Percentiles rank a stretch among this genome's conserved stretches.
These are phyloP conservation scores for Allantophomopsis lycopodina DNA, from an alignment of 2,329 filamentous ascomycete genomes.

Conservation along the genomic window DNA sequence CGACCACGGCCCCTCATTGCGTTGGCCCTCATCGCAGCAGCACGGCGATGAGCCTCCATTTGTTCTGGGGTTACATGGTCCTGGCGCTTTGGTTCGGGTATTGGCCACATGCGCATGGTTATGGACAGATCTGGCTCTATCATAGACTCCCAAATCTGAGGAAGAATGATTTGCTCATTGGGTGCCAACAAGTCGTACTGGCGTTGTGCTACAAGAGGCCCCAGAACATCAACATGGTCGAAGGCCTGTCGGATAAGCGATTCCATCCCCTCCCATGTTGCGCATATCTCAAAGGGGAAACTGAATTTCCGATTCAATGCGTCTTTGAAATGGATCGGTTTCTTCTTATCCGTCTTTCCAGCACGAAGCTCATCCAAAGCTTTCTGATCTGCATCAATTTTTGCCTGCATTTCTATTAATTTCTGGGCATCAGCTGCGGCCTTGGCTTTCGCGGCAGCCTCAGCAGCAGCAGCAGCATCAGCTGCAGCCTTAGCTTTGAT, in stretches of 20 bases:
- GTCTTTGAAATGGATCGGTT: slow-evolving; percentile 81
- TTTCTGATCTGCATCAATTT: slow-evolving; percentile 18
- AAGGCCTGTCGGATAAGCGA: slow-evolving; percentile 78
- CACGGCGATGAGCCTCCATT: neutral
- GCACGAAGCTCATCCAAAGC: neutral
- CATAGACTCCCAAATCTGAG: slow-evolving; percentile 69
- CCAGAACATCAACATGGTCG: slow-evolving; percentile 62
- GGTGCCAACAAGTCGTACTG: slow-evolving; percentile 73
- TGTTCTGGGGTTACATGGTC: neutral
- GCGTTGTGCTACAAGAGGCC: slow-evolving; percentile 61
- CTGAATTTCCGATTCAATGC: slow-evolving; percentile 84
- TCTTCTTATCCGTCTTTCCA: slow-evolving; percentile 28
- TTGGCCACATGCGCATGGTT: slow-evolving; percentile 55
- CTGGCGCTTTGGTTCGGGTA: slow-evolving; percentile 29
- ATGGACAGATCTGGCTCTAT: slow-evolving; percentile 65
- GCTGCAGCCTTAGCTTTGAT: slow-evolving; percentile 24
- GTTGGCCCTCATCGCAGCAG: neutral
- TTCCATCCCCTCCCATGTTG: slow-evolving; percentile 84
- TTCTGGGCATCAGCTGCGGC: slow-evolving; percentile 1
- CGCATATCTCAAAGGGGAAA: slow-evolving; percentile 78
- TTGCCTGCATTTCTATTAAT: slow-evolving; percentile 13
- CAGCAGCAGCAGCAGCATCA: slow-evolving; percentile 29
- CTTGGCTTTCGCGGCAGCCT: slow-evolving; percentile 28
- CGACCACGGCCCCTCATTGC: neutral
- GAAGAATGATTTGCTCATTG: slow-evolving; percentile 70